Base-by-base conservation (phyloP, 768 basidiomycete species). In the Suillus ampliporus region DNA sequence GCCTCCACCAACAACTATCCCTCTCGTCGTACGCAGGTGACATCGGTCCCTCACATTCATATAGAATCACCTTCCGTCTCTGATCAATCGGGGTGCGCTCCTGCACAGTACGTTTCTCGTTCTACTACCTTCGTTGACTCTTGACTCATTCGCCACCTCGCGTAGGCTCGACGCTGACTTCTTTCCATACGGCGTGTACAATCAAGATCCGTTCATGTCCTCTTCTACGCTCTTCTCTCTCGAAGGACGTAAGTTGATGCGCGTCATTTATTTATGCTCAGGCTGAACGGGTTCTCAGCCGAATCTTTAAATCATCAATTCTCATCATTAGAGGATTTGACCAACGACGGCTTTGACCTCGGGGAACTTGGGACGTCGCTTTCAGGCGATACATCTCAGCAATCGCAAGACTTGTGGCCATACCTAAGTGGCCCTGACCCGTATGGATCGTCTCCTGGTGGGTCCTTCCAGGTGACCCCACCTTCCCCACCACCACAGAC, bases 361-460 rank as follows among this genome's bases (percentile, higher is more conserved):
- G 15, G 1, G 15, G 35, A 54, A 26, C 5, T 54, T 17, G 41
- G 8, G 6, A 43, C 2, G 19, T n/a, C 41, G 17, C 41, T 17
- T 26, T 54, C 3, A 15, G 6, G 6, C 23, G 21, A 23, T 10
- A 21, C 44, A n/a, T n/a, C n/a, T n/a, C n/a, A n/a, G 15, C 50
- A n/a, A 31, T 17, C 53, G 21, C 53, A 54, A 23, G 35, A 23
- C 8, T 3, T 23, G 0, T 10, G 2, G 11, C 13, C 1, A 0
- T 69, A 17, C 54, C 17, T 76, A 0, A 69, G 64, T 15, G 64
- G 64, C 26, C 53, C 23, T 5, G 21, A 19, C 13, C 52, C 31
- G 0, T 51, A n/a, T 51, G 3, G 19, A 34, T 17, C 28, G 11
- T 51, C 50, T 21, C 7, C 38, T 68, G 26, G n/a, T n/a, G n/a